phyloP scores from a whole-genome alignment of 2,329 filamentous ascomycete species.

The Colletotrichum cereale region DNA sequence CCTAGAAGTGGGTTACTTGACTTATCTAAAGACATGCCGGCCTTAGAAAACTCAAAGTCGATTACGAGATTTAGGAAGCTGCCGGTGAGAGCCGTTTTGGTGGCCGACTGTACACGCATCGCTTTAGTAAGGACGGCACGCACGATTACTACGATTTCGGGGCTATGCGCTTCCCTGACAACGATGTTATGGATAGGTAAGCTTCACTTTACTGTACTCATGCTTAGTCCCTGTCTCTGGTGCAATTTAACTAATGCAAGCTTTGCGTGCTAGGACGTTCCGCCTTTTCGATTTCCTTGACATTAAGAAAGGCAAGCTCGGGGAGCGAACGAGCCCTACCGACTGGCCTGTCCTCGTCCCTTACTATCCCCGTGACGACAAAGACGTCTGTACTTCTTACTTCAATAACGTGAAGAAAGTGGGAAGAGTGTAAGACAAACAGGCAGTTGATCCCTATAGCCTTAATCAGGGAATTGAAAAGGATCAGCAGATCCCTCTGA shows the following conservation, averaged over 20 bases:
- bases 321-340: not conserved
- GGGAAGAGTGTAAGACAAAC: not conserved
- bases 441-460: not conserved
- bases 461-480: not conserved
- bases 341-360: not conserved
- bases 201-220: too few species aligned
- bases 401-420: not conserved
- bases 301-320: not conserved
- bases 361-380: not conserved
- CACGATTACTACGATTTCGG: conserved; percentile 57
- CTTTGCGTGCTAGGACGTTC: not conserved
- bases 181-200: conserved; percentile 45
- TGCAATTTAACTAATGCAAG: too few species aligned
- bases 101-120: conserved; percentile 51
- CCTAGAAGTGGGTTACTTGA: too few species aligned
- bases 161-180: conserved; percentile 55
- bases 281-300: not conserved
- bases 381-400: not conserved
- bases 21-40: too few species aligned
- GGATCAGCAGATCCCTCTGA: too few species aligned
- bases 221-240: too few species aligned
- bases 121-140: conserved; percentile 43
- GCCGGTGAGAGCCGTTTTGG: conserved; percentile 48
- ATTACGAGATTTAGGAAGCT: conserved; percentile 50
- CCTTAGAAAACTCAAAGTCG: conserved; percentile 42